These are phyloP conservation scores for Tetracladium setigerum DNA, from an alignment of 495 filamentous ascomycete genomes.

Conservation along the genomic window DNA sequence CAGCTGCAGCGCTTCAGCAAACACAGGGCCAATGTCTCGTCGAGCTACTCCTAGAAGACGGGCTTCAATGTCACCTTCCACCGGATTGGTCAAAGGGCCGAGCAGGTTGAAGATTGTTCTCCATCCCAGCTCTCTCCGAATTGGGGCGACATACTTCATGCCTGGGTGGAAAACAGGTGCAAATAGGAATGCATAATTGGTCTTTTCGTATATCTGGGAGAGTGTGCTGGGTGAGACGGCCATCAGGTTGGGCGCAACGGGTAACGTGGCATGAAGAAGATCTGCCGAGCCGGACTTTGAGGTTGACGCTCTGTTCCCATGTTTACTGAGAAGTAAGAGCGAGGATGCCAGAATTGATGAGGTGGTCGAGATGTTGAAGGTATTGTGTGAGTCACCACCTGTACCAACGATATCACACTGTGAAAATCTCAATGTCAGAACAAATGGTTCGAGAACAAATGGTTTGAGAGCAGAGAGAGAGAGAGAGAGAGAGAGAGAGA, in stretches of 20 bases:
- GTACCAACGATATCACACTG: slow-evolving; percentile 96
- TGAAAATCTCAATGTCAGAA: slow-evolving; percentile 1
- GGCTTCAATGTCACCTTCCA: slow-evolving; percentile 72
- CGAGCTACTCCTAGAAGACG: slow-evolving; percentile 89
- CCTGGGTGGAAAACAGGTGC: slow-evolving; percentile 94
- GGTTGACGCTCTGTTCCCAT: slow-evolving; percentile 93
- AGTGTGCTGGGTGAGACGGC: slow-evolving; percentile 66
- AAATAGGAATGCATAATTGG: slow-evolving; percentile 93
- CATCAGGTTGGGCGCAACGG: slow-evolving; percentile 61
- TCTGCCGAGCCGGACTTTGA: slow-evolving; percentile 95
- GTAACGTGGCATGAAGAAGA: slow-evolving; percentile 64
- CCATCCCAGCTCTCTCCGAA: slow-evolving; percentile 78
- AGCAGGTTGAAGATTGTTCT: slow-evolving; percentile 96
- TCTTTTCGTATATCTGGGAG: slow-evolving; percentile 57
- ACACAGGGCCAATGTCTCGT: slow-evolving; percentile 72
- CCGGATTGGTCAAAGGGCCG: slow-evolving; percentile 84
- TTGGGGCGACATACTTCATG: slow-evolving; percentile 76
- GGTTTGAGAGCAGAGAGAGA: background rate
- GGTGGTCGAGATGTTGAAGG: slow-evolving; percentile 95
- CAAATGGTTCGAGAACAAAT: slow-evolving; percentile 6
- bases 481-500: background rate
- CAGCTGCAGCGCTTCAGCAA: slow-evolving; percentile 74
- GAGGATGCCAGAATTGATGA: slow-evolving; percentile 86
- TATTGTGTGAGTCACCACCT: slow-evolving; percentile 91
- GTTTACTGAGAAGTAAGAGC: slow-evolving; percentile 77